Conservation (phyloP, 2,329 filamentous ascomycete species). For the Teratosphaeria zuluensis region DNA sequence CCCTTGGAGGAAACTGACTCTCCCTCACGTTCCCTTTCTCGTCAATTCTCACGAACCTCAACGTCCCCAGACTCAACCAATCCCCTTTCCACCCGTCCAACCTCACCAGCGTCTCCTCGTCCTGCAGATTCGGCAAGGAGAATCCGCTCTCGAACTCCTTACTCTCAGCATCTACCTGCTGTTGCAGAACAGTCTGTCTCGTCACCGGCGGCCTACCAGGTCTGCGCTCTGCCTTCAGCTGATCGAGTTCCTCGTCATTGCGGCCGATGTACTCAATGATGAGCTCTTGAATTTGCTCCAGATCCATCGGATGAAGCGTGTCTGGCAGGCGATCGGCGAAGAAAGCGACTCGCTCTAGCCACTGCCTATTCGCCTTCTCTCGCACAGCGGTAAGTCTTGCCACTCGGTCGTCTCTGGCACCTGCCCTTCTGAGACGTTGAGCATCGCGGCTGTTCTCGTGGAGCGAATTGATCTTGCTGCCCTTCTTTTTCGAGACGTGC, state of each 20-base stretch:
- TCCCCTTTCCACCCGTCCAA: constrained; percentile 70
- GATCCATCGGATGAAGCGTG: constrained; percentile 26
- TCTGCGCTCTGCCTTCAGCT: constrained; percentile 59
- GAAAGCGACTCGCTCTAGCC: constrained; percentile 50
- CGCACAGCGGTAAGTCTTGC: constrained; percentile 60
- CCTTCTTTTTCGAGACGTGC: constrained; percentile 82
- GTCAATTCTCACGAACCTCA: constrained; percentile 69
- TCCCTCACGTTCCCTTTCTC: constrained; percentile 54
- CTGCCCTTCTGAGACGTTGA: constrained; percentile 67
- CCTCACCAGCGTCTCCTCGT: constrained; percentile 53
- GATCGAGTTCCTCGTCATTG: constrained; percentile 59
- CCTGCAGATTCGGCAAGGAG: constrained; percentile 71
- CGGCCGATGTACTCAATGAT: constrained; percentile 45
- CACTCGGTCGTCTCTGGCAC: constrained; percentile 72
- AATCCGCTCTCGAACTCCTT: constrained; percentile 79
- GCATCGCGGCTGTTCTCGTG: constrained; percentile 87
- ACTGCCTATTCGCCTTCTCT: constrained; percentile 63
- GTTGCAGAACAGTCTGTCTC: constrained; percentile 66
- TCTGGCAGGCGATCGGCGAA: constrained; percentile 47
- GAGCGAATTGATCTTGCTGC: constrained; percentile 60
- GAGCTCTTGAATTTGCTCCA: constrained; percentile 40
- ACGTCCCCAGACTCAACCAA: constrained; percentile 67
- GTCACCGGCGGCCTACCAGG: constrained; percentile 69
- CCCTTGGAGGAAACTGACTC: constrained; percentile 67
- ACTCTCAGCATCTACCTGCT: constrained; percentile 59